Evolutionary conservation across 2,329 filamentous ascomycete species (phyloP), one percentile per base, ranked within the genome.

Genomic region (Elsinoe batatas): DNA sequence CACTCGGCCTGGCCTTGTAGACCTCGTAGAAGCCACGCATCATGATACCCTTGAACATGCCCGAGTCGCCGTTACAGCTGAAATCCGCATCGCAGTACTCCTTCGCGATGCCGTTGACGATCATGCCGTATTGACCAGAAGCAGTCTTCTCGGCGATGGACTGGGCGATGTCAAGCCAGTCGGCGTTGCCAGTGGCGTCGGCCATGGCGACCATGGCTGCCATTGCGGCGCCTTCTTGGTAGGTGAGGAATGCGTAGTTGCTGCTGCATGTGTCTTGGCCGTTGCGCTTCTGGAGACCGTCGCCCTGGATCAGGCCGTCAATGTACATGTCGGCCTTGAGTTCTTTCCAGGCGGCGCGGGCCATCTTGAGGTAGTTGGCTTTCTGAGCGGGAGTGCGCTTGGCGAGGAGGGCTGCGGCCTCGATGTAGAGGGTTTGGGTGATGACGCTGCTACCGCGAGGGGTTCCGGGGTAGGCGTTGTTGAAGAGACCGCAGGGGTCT

Each of bases 41-140:
- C 60, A 88, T 87, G 35, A 88, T 74, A 3, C 85, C 85, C 68
- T 89, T 88, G 76, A 88, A 89, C 63, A 86, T 81, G 36, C 78
- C 61, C 3, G 40, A 22, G 10, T 58, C 57, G 3, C 46, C 54
- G 8, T 58, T 56, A 20, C 57, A 58, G 33, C 20, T 35, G 3
- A 38, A 17, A 15, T 57, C 50, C 1, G 13, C 17, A 13, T 71
- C 68, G 58, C 67, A 67, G 0, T 59, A 58, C 38, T 76, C 73
- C 55, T 71, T 69, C 1, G 75, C 60, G 17, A 76, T 66, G 7
- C 71, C 70, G 17, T 70, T 64, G 4, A 56, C 56, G 17, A 33
- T 10, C 43, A 57, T 40, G 43, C 44, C 44, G 33, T 44, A 56
- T 30, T 57, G 50, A 7, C 37, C 40, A 0, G 43, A 40, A 5